phyloP scores from a whole-genome alignment of 2,329 filamentous ascomycete genomes.

The Talaromyces sp. region DNA sequence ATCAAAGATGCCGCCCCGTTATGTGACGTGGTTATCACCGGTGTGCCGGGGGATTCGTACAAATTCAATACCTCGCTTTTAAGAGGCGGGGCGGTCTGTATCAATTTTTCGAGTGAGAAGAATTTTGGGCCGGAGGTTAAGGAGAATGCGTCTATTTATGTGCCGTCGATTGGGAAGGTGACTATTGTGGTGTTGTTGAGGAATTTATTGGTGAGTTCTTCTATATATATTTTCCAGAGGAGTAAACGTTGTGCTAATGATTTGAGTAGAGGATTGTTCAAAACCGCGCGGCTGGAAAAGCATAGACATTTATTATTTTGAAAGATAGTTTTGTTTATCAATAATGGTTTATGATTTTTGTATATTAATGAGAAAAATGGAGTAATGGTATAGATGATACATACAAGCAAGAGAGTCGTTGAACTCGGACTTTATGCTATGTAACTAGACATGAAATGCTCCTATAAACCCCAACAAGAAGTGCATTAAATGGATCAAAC shows the following conservation, averaged over 20 bases:
- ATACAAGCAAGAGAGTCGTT: too few species aligned
- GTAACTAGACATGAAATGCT: too few species aligned
- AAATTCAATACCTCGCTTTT: conserved; percentile 83
- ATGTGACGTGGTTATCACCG: conserved; percentile 91
- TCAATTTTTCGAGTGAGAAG: conserved; percentile 95
- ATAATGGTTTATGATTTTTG: conserved; percentile 3
- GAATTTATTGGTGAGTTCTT: conserved; percentile 70
- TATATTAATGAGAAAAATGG: conserved; percentile 1
- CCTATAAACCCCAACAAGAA: too few species aligned
- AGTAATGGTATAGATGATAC: background rate
- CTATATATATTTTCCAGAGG: background rate
- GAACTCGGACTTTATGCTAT: too few species aligned
- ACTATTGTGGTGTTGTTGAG: conserved; percentile 87
- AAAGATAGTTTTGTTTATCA: background rate
- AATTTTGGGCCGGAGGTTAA: conserved; percentile 90
- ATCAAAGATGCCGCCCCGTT: conserved; percentile 76
- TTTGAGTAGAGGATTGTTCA: conserved; percentile 1
- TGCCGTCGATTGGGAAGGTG: conserved; percentile 94
- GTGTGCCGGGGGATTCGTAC: conserved; percentile 80
- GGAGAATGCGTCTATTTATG: conserved; percentile 93
- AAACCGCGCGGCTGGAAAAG: conserved; percentile 4
- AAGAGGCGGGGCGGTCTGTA: conserved; percentile 89
- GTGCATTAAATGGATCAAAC: too few species aligned
- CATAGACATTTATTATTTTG: background rate
- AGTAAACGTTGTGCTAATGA: background rate